Evolutionary conservation across 805 yeast genomes (phyloP).

Genomic region (Torulaspora maleeae): DNA sequence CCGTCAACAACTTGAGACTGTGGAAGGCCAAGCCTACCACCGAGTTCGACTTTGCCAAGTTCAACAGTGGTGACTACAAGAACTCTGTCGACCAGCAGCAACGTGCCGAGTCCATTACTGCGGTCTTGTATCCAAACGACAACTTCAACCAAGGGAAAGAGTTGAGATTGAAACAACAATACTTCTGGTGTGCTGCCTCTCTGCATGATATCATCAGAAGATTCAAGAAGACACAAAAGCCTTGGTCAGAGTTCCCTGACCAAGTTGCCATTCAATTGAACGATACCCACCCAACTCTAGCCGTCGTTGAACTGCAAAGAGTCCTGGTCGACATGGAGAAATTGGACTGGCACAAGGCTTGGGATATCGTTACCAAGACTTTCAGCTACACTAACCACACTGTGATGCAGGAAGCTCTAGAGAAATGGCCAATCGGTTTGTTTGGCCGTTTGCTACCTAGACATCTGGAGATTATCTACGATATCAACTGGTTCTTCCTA

Average conservation of each 20-base stretch:
- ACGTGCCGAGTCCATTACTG: conserved; percentile 85
- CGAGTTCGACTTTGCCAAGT: conserved; percentile 86
- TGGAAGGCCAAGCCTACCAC: conserved; percentile 89
- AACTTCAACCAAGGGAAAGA: conserved; percentile 89
- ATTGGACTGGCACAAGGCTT: conserved; percentile 76
- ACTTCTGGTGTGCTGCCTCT: conserved; percentile 95
- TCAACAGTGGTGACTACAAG: conserved; percentile 85
- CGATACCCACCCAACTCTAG: conserved; percentile 92
- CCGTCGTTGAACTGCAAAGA: conserved; percentile 84
- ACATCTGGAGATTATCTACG: conserved; percentile 85
- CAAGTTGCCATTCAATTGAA: conserved; percentile 88
- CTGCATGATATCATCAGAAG: conserved; percentile 86
- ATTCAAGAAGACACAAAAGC: conserved; percentile 68
- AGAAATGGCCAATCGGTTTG: conserved; percentile 89
- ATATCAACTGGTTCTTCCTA: conserved; percentile 74
- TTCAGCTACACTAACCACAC: conserved; percentile 95
- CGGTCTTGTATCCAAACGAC: conserved; percentile 91
- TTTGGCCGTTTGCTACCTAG: conserved; percentile 78
- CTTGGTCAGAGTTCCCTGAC: conserved; percentile 81
- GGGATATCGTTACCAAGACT: conserved; percentile 74
- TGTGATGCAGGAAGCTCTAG: conserved; percentile 90
- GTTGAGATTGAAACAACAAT: conserved; percentile 88
- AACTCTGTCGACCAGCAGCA: conserved; percentile 82
- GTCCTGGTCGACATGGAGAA: conserved; percentile 79
- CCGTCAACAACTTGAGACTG: conserved; percentile 82